Base-by-base conservation (phyloP, 2,329 filamentous ascomycete genomes). In the Alternaria angustiovoidea region DNA sequence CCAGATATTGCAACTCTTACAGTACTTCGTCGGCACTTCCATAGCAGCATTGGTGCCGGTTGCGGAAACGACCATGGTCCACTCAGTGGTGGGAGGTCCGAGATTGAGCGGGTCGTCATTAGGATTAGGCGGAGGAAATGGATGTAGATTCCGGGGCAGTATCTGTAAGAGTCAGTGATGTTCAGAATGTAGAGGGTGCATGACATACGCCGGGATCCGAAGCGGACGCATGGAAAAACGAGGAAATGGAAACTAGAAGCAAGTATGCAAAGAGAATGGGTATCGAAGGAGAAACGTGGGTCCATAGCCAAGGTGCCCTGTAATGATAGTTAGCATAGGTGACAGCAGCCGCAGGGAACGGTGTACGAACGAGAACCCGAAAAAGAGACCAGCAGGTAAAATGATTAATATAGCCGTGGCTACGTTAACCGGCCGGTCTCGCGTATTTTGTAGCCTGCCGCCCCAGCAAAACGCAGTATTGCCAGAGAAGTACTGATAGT, bases 21-120 rank as follows among this genome's bases (percentile, higher is more conserved):
- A 99, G 81, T 96, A 97, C 81, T 99, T 98, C 62, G 94, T 94
- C 0, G 95, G 95, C 2, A 99, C 94, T 77, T 99, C 95, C 92
- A 99, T 97, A 6, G 94, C 94, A 8, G 93, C 91, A 32, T 91
- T 91, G 28, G 82, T 82, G 9, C 87, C 88, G 61, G 89, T 90
- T 38, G 90, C 87, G 9, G 93, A 92, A 72, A 94, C 91, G 69
- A 98, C 91, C 82, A 96, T 88, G 7, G 92, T 91, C 95, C 95
- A 99, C 77, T 96, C 93, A 52, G 92, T 98, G 7, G 91, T 95
- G 1, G 93, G 88, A 18, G 94, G 94, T 1, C 91, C 93, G 43
- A 96, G 81, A 36, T 88, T 86, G 39, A 97, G 83, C 6, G 93
- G 93, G 74, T 98, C 94, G 38, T 94, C 90, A 67, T 91, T 86